These are phyloP conservation scores for Picea mariana DNA, from an alignment of 83 land plant species.

Conservation along the genomic window DNA sequence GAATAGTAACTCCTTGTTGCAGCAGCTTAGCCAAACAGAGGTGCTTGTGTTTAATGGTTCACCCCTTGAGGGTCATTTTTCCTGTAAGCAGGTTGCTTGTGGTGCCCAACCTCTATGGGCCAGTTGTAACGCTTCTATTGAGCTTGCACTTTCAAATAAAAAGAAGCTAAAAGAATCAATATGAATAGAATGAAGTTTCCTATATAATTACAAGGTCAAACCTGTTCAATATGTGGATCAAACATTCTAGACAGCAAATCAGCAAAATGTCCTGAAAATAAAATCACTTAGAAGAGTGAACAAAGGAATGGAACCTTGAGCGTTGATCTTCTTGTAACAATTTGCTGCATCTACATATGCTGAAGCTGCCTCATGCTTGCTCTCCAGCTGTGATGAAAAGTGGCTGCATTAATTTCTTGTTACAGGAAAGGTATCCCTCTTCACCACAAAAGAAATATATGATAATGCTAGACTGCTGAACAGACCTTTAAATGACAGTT, in stretches of 20 bases:
- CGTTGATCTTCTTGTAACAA: conserved; percentile 75
- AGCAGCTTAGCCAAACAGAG: no score
- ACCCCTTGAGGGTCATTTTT: no score
- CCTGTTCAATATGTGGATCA: background rate
- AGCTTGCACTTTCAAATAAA: background rate
- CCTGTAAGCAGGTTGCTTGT: no score
- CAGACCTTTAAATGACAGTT: conserved; percentile 77
- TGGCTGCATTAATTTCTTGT: background rate
- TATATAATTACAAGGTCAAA: background rate
- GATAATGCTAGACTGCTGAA: background rate
- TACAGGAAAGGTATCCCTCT: background rate
- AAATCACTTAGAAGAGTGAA: background rate
- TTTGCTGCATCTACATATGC: conserved; percentile 89
- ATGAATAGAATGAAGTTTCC: background rate
- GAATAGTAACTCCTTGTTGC: no score
- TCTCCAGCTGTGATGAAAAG: conserved; percentile 59
- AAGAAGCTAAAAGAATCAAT: no score
- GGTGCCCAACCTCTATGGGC: no score
- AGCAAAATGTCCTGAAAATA: background rate
- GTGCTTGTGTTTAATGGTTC: no score
- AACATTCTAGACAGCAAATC: background rate
- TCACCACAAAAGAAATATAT: background rate
- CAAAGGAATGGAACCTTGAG: conserved; percentile 41
- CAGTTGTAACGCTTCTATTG: background rate
- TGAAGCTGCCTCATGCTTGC: conserved; percentile 95